A percentile compares a stretch with the other conserved stretches of the same genome.
These are phyloP conservation scores for Cutaneotrichosporon mucoides DNA, from an alignment of 1,284 basidiomycete genomes.

Conservation along the genomic window DNA sequence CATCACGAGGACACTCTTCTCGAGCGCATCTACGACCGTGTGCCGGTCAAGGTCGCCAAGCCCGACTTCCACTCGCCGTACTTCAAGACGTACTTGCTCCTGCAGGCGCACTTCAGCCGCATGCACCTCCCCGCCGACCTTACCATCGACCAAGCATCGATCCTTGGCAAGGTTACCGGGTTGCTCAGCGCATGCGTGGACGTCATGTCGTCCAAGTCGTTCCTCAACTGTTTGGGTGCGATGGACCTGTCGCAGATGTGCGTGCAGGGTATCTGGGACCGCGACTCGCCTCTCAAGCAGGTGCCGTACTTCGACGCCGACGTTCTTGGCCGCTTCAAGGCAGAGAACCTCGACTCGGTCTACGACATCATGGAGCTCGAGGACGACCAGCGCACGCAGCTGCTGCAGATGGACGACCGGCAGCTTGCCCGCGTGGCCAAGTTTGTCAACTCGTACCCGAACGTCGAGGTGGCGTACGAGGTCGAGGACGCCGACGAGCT, in stretches of 20 bases:
- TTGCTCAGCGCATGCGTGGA: slow-evolving; percentile 90
- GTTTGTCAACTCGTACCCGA: slow-evolving; percentile 92
- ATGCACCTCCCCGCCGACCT: slow-evolving; percentile 88
- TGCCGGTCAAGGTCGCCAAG: slow-evolving; percentile 87
- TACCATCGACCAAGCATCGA: slow-evolving; percentile 78
- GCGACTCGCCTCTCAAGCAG: slow-evolving; percentile 88
- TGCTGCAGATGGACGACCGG: slow-evolving; percentile 77
- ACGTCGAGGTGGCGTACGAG: slow-evolving; percentile 78
- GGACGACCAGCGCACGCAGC: slow-evolving; percentile 73
- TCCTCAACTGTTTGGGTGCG: slow-evolving; percentile 87
- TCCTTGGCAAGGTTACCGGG: slow-evolving; percentile 86
- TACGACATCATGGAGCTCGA: slow-evolving; percentile 98
- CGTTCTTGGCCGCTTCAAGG: slow-evolving; percentile 80
- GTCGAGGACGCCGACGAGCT: slow-evolving; percentile 75
- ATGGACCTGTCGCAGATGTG: slow-evolving; percentile 99
- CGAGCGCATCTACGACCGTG: slow-evolving; percentile 89
- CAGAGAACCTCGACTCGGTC: slow-evolving; percentile 73
- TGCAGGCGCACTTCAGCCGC: slow-evolving; percentile 95
- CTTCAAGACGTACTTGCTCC: slow-evolving; percentile 95
- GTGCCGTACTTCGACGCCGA: slow-evolving; percentile 92
- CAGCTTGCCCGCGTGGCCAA: slow-evolving; percentile 80
- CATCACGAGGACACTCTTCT: slow-evolving; percentile 80
- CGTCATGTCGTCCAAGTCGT: slow-evolving; percentile 95
- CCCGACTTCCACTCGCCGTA: slow-evolving; percentile 88
- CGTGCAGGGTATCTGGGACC: slow-evolving; percentile 97